Evolutionary conservation across 805 yeast species (phyloP), one percentile per base, ranked within the genome.

Genomic region (Myxozyma udenii): DNA sequence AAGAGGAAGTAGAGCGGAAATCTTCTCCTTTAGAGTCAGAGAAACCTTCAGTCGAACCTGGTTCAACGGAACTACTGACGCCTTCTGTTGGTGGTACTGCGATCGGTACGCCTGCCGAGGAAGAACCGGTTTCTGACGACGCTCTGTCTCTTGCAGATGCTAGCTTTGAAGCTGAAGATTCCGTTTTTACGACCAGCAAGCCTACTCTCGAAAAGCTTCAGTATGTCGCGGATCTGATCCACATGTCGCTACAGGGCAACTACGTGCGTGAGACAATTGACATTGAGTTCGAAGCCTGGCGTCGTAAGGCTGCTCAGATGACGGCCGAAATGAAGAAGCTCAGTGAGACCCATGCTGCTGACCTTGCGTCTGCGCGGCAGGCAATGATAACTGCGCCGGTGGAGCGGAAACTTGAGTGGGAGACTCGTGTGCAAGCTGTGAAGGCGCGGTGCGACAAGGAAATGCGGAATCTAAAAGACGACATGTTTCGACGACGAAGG

Each of bases 231-330:
- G 52, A 64, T 25, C 61, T 70, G 16, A 46, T 66, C 44, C 60
- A 59, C 3, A 41, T 67, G 3, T 62, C 66, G 28, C 53, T 68
- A 4, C 57, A 65, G n/a, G 68, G 72, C 3, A 70, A 65, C 32
- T 65, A 70, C 23, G 61, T 70, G 41, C 62, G 73, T 12, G 49
- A 65, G 41, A 68, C 69, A 3, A 59, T 70, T 19, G 60, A 56
- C 36, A 58, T 61, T 19, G 72, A 68, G 48, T 54, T 56, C 46
- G 72, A 69, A 39, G 58, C 58, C 46, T 51, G 65, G 24, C 54
- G 62, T 19, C 53, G 51, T 22, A 59, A 67, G 11, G 62, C 63
- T 33, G 45, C 51, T 33, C 64, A 62, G 9, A 43, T 62, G 4
- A 41, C 46, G 18, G 70, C 65, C 5, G 62, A 67, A 37, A 50